phyloP scores from a whole-genome alignment of 805 yeast species.

The Metschnikowia santaceciliae region DNA sequence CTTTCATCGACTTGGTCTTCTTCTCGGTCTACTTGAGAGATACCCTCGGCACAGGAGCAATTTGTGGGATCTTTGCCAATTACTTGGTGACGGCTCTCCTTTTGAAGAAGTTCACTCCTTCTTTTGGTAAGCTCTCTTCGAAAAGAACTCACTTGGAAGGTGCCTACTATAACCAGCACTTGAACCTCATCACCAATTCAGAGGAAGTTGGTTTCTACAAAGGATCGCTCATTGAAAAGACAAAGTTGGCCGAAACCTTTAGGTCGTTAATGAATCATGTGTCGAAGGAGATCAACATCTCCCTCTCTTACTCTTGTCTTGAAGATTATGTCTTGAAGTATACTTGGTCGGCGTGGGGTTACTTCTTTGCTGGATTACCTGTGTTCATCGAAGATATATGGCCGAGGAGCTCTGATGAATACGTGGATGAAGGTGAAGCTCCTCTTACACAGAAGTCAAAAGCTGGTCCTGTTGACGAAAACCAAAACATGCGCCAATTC shows the following conservation, averaged over 20 bases:
- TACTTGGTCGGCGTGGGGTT: slow-evolving; percentile 96
- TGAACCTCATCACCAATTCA: slow-evolving; percentile 79
- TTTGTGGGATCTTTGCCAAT: slow-evolving; percentile 74
- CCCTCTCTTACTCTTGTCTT: slow-evolving; percentile 64
- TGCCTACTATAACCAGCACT: slow-evolving; percentile 79
- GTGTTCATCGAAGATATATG: slow-evolving; percentile 59
- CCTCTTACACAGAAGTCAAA: slow-evolving; percentile 10
- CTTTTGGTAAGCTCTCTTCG: slow-evolving; percentile 75
- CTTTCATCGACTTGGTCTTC: slow-evolving; percentile 78
- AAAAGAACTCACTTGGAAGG: slow-evolving; percentile 79
- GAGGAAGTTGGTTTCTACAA: slow-evolving; percentile 94
- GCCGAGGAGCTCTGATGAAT: slow-evolving; percentile 23
- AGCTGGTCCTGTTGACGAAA: slow-evolving; percentile 33
- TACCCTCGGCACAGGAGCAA: slow-evolving; percentile 83
- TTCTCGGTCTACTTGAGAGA: slow-evolving; percentile 81
- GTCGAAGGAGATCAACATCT: slow-evolving; percentile 49
- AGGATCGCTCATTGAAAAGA: slow-evolving; percentile 76
- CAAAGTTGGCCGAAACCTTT: slow-evolving; percentile 59
- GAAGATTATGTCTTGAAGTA: slow-evolving; percentile 88
- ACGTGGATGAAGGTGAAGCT: slow-evolving; percentile 18
- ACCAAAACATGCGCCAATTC: slow-evolving; percentile 76
- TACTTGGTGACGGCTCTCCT: slow-evolving; percentile 76
- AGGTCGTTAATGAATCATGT: slow-evolving; percentile 51
- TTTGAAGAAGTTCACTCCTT: slow-evolving; percentile 72
- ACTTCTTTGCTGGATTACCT: slow-evolving; percentile 84